Evolutionary conservation across 805 yeast genomes (phyloP).

Genomic region (Starmerella bacillaris): DNA sequence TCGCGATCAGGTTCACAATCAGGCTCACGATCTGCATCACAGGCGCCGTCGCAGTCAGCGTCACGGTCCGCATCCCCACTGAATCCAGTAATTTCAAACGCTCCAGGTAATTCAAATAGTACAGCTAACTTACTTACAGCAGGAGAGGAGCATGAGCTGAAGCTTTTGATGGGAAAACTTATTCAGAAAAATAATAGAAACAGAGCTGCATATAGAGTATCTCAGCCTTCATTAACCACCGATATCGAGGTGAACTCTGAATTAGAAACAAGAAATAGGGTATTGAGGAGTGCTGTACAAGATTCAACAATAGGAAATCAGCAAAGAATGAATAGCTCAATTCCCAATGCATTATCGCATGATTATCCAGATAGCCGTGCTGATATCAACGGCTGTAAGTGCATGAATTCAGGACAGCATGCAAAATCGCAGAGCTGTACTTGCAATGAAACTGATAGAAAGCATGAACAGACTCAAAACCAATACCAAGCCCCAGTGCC

Average conservation of each 20-base stretch:
- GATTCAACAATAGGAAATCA: too few relatives aligned
- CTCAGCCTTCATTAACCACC: too few relatives aligned
- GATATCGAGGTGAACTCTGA: too few relatives aligned
- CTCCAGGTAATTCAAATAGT: neutral
- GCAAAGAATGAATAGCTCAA: too few relatives aligned
- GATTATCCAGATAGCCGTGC: conserved; percentile 1
- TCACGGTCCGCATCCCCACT: neutral
- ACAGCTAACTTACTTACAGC: too few relatives aligned
- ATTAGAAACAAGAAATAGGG: too few relatives aligned
- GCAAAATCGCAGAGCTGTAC: neutral
- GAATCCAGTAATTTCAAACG: neutral
- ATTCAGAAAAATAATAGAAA: too few relatives aligned
- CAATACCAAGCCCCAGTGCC: neutral
- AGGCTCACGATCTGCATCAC: neutral
- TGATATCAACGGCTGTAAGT: conserved; percentile 1
- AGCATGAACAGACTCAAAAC: neutral
- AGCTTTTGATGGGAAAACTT: too few relatives aligned
- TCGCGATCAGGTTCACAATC: neutral
- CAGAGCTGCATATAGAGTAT: too few relatives aligned
- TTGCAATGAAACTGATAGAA: neutral
- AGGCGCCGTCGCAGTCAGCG: neutral
- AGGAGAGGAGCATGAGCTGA: too few relatives aligned
- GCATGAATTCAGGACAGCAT: neutral
- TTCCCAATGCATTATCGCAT: too few relatives aligned
- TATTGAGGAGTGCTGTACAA: too few relatives aligned